Evolutionary conservation across 768 basidiomycete genomes (phyloP).

Genomic region (Suillus tomentosus): DNA sequence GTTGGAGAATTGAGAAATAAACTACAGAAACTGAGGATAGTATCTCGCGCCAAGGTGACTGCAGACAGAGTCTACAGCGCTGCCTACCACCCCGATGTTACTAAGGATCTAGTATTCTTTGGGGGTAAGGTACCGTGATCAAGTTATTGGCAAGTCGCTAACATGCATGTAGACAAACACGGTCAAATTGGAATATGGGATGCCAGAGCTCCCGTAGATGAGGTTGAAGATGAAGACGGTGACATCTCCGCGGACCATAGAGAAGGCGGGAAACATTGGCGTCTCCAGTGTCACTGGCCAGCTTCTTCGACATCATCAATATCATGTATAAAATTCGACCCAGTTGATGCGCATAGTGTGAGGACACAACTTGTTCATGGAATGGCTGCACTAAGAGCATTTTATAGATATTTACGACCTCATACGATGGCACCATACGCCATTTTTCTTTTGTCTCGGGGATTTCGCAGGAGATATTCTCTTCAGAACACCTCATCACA

Average conservation of each 20-base stretch:
- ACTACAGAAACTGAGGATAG: slow-evolving; percentile 59
- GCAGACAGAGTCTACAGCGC: slow-evolving; percentile 74
- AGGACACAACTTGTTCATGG: slow-evolving; percentile 17
- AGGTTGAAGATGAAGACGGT: slow-evolving; percentile 65
- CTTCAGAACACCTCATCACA: slow-evolving; percentile 64
- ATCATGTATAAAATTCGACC: slow-evolving; percentile 76
- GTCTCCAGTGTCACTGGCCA: slow-evolving; percentile 83
- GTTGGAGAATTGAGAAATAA: slow-evolving; percentile 55
- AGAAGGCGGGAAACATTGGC: slow-evolving; percentile 79
- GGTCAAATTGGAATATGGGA: slow-evolving; percentile 88
- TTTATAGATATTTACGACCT: slow-evolving; percentile 71
- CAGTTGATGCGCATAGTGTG: slow-evolving; percentile 73
- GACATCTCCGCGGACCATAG: slow-evolving; percentile 42
- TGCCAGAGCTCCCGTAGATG: slow-evolving; percentile 68
- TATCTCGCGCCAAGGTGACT: slow-evolving; percentile 81
- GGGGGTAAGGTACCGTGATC: slow-evolving; percentile 52
- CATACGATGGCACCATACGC: slow-evolving; percentile 82
- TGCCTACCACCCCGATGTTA: slow-evolving; percentile 77
- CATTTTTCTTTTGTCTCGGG: slow-evolving; percentile 72
- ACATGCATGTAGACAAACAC: slow-evolving; percentile 64
- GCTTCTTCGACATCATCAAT: slow-evolving; percentile 79
- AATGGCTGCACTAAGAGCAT: slow-evolving; percentile 2
- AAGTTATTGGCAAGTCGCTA: neutral
- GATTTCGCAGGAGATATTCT: slow-evolving; percentile 68
- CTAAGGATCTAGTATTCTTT: slow-evolving; percentile 85